A percentile compares a stretch with the other conserved stretches of the same genome.
phyloP scores from a whole-genome alignment of 768 basidiomycete species.

The Auricularia auricula-judae region DNA sequence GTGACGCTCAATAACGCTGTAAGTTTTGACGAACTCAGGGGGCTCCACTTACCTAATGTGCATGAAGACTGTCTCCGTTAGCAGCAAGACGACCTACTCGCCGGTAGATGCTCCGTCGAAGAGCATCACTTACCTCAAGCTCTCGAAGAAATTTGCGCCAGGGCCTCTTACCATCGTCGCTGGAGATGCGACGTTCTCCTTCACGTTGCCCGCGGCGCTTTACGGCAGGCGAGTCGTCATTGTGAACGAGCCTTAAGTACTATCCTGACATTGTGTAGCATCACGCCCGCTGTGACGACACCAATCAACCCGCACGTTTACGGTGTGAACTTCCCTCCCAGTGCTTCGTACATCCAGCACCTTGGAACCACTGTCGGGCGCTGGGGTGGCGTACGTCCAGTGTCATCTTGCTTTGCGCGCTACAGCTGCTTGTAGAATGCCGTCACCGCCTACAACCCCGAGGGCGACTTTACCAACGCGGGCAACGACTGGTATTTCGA shows the following conservation, averaged over 20 bases:
- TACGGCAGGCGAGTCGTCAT: constrained; percentile 17
- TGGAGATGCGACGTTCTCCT: constrained; percentile 27
- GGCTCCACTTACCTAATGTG: background rate
- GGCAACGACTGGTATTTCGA: constrained; percentile 49
- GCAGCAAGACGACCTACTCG: constrained; percentile 25
- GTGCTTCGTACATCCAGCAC: constrained; percentile 32
- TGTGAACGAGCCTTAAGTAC: background rate
- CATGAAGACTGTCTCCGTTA: constrained; percentile 23
- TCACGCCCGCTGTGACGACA: constrained; percentile 17
- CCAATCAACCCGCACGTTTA: constrained; percentile 40
- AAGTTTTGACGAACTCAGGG: constrained; percentile 1
- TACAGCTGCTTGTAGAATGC: constrained; percentile 21
- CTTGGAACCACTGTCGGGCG: constrained; percentile 40
- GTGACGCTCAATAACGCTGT: constrained; percentile 32
- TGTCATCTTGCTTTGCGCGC: background rate
- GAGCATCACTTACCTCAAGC: constrained; percentile 38
- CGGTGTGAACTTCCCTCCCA: constrained; percentile 45
- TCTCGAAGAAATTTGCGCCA: constrained; percentile 27
- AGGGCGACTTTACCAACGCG: constrained; percentile 40
- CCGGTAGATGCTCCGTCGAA: constrained; percentile 37
- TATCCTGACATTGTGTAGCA: constrained; percentile 22
- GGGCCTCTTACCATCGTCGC: constrained; percentile 34
- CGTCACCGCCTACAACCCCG: constrained; percentile 43
- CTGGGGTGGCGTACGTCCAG: constrained; percentile 32
- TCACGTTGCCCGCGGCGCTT: constrained; percentile 33